Evolutionary conservation across 2,329 filamentous ascomycete genomes (phyloP), one percentile per base, ranked within the genome.

Genomic region (Beauveria asiatica): DNA sequence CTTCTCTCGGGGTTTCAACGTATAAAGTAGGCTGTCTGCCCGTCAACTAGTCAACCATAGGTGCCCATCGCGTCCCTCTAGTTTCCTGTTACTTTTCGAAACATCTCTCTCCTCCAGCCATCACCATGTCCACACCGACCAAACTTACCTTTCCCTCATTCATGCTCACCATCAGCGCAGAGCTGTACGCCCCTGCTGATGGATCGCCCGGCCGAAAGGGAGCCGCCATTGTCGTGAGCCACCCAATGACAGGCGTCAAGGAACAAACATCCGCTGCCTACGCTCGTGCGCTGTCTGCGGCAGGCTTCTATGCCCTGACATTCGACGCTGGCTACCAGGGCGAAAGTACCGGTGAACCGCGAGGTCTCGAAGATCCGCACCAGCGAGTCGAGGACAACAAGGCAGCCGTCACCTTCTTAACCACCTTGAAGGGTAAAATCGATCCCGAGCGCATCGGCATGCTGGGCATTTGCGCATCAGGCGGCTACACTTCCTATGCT

Each of bases 271-370:
- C 72, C 5, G 67, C 63, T 9, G 58, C 66, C 46, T 71, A 75
- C 52, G 72, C 72, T 10, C 61, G 63, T 3, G 33, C 60, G 0
- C 66, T 75, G 10, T 51, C 69, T 16, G 49, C 68, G 41, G 58
- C 60, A 3, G 72, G 73, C 19, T 75, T 74, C 64, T 59, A 62
- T 51, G 50, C 62, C 19, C 62, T 75, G 5, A 63, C 67, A 25
- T 74, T 63, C 59, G 73, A 76, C 57, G 68, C 73, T 10, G 67
- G 68, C 21, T 70, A 74, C 55, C 73, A 76, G 58, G 74, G 75
- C n/a, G 70, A 72, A 48, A 67, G 61, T 16, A 68, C 61, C 3
- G 74, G 74, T 6, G 49, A 67, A 45, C 75, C 75, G 0, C 71
- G 68, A 10, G 45, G 57, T 41, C 68, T 76, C 5, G 75, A 76